phyloP scores from a whole-genome alignment of 2,329 filamentous ascomycete genomes.

The Dothideomycetidae sp. region DNA sequence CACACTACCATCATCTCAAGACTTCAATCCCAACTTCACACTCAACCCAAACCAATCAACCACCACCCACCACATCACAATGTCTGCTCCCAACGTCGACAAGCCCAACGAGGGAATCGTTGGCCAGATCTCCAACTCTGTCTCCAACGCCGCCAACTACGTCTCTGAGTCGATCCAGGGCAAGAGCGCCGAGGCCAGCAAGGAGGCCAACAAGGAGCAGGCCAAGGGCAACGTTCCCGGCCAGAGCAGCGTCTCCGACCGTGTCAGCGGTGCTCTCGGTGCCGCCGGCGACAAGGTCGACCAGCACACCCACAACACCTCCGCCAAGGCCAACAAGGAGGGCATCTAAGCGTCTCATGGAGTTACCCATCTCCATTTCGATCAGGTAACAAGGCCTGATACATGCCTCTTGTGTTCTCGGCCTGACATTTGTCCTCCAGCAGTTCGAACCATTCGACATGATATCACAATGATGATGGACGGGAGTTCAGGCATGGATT shows the following conservation, averaged over 20 bases:
- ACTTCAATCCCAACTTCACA: neutral
- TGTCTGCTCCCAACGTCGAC: constrained; percentile 32
- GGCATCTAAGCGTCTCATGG: constrained; percentile 15
- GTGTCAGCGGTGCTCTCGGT: constrained; percentile 39
- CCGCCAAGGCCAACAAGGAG: constrained; percentile 37
- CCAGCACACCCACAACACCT: constrained; percentile 36
- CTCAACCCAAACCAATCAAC: constrained; percentile 13
- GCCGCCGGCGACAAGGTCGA: constrained; percentile 40
- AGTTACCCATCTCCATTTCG: too few relatives aligned
- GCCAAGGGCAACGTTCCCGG: constrained; percentile 44
- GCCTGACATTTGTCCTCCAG: too few relatives aligned
- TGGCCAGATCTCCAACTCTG: constrained; percentile 15
- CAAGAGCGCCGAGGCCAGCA: constrained; percentile 41
- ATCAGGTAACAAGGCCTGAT: too few relatives aligned
- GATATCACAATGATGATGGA: too few relatives aligned
- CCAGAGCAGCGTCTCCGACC: constrained; percentile 39
- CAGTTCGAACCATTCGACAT: too few relatives aligned
- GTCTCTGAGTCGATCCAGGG: constrained; percentile 50
- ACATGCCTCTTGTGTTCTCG: too few relatives aligned
- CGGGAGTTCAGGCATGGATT: too few relatives aligned
- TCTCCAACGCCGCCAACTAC: constrained; percentile 51
- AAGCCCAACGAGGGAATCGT: constrained; percentile 31
- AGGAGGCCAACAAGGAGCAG: constrained; percentile 53
- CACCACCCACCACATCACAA: constrained; percentile 19
- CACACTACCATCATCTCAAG: neutral